phyloP scores from a whole-genome alignment of 805 yeast species.

The Hemisphaericaspora nanyangensis region DNA sequence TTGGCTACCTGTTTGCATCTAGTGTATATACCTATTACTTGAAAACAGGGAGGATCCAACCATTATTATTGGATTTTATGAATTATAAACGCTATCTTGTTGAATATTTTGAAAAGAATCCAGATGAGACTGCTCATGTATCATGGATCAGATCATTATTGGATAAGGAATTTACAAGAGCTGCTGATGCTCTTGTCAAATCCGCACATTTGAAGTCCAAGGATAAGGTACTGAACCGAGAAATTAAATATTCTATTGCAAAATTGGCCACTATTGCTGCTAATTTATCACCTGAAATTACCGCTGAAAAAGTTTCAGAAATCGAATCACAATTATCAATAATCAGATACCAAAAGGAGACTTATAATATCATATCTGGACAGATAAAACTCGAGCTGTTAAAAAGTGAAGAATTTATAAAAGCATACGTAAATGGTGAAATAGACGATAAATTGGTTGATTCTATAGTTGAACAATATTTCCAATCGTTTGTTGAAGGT shows the following conservation, averaged over 20 bases:
- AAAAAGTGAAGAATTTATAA: conserved; percentile 9
- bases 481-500: conserved; percentile 28
- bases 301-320: conserved; percentile 29
- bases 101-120: conserved; percentile 46
- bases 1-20: conserved; percentile 66
- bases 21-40: conserved; percentile 59
- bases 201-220: conserved; percentile 33
- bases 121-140: conserved; percentile 44
- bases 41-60: conserved; percentile 45
- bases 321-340: conserved; percentile 50
- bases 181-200: conserved; percentile 44
- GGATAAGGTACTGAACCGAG: conserved; percentile 44
- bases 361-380: background rate
- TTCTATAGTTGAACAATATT: conserved; percentile 18
- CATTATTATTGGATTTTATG: conserved; percentile 55
- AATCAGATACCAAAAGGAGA: conserved; percentile 45
- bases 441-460: conserved; percentile 10
- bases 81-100: conserved; percentile 47
- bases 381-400: background rate
- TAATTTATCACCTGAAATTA: conserved; percentile 4
- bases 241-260: conserved; percentile 64
- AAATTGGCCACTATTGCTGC: conserved; percentile 59
- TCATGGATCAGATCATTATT: conserved; percentile 72
- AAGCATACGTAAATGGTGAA: conserved; percentile 14
- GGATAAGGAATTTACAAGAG: conserved; percentile 46